Percentiles rank a stretch among this genome's conserved stretches.
Evolutionary conservation across 306 rosid genomes (phyloP).

Genomic region (Citrullus colocynthis): DNA sequence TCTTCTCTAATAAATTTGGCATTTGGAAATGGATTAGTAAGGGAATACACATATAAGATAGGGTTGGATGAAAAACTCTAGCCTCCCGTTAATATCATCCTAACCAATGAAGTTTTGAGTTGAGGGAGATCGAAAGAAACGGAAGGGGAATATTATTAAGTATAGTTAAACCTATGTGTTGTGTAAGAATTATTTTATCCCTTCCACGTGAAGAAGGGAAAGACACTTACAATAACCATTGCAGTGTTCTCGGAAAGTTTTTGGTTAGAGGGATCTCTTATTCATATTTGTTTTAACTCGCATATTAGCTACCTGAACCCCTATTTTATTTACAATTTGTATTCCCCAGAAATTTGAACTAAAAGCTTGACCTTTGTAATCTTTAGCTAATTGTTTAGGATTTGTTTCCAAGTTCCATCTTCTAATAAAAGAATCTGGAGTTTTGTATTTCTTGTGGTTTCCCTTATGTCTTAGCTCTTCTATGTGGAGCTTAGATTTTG

Average conservation of each 20-base stretch:
- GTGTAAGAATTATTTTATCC: background rate
- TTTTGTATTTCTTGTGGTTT: background rate
- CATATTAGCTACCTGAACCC: background rate
- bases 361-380: background rate
- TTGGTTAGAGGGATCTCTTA: background rate
- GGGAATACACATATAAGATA: conserved; percentile 36
- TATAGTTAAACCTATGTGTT: background rate
- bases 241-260: background rate
- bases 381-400: background rate
- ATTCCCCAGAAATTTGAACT: background rate
- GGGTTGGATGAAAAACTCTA: conserved; percentile 22
- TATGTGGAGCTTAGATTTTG: background rate
- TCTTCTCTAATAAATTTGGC: background rate
- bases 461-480: background rate
- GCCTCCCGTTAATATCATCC: conserved; percentile 22
- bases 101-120: background rate
- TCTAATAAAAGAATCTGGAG: background rate
- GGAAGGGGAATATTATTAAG: background rate
- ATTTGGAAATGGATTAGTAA: conserved; percentile 4
- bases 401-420: background rate
- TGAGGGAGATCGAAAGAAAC: background rate
- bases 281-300: background rate
- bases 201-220: background rate
- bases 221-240: background rate
- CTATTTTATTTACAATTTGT: background rate